Base-by-base conservation (phyloP, 2,329 filamentous ascomycete species). In the Arthrobotrys pseudoclavata region DNA sequence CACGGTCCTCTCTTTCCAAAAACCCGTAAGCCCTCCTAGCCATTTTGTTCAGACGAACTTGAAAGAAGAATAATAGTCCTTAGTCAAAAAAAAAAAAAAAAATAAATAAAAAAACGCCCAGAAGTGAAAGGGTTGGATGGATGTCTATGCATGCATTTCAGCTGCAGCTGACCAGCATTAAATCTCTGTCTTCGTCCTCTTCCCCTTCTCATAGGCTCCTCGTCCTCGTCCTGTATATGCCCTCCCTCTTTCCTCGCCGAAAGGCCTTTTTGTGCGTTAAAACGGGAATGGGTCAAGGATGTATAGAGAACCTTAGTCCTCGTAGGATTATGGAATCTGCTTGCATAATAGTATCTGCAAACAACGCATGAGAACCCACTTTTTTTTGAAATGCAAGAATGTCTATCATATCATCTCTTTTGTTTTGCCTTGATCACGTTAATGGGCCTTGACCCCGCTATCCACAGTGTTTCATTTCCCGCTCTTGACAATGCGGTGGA, bases 281-380 rank as follows among this genome's bases (percentile, higher is more conserved):
- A 74, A 29, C 6, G 69, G 52, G 52, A 47, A 42, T 67, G 18
- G 53, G 7, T 45, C 34, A 55, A 55, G 18, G 29, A 7, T 50
- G 48, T 52, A 52, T 13, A 47, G 37, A 31, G 24, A 47, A 13
- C 52, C 29, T 34, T 34, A 5, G 15, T 37, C 18, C 52, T 57
- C 37, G 57, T n/a, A 37, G 37, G 29, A 15, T 50, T 34, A 45
- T 60, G 31, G 24, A 26, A 45, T 24, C 34, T 48, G 37, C 48
- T 60, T 61, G 66, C 60, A 61, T 57, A 40, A 50, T 55, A 70
- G 34, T 9, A 42, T 60, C 48, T 37, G 74, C 74, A 71, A 77
- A 77, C 74, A 77, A 77, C 74, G 74, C 74, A 77, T 70, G 62
- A 62, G 29, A 68, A 63, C 53, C 67, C 72, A 70, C 72, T 50